phyloP scores from a whole-genome alignment of 148 eudicot genomes.

The Dysphania ambrosioides region DNA sequence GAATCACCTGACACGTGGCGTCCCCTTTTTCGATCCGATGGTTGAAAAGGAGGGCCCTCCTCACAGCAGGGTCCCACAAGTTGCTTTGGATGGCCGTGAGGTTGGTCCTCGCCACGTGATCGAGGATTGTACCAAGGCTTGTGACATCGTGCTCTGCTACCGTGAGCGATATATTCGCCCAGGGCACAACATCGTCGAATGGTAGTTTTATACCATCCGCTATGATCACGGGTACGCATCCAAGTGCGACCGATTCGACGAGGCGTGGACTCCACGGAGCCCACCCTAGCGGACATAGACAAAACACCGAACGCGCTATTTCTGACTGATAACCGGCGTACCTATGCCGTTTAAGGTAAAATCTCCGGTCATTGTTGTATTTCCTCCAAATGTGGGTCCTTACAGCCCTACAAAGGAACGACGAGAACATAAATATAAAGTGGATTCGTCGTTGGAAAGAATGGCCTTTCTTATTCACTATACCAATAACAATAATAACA shows the following conservation, averaged over 20 bases:
- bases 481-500: slow-evolving; percentile 3
- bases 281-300: slow-evolving; percentile 89
- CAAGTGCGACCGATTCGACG: slow-evolving; percentile 73
- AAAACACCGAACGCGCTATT: slow-evolving; percentile 61
- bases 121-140: slow-evolving; percentile 45
- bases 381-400: slow-evolving; percentile 62
- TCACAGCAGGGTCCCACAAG: slow-evolving; percentile 41
- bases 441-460: slow-evolving; percentile 2
- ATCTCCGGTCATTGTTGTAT: slow-evolving; percentile 49
- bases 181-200: slow-evolving; percentile 48
- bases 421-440: background rate
- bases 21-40: slow-evolving; percentile 43
- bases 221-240: slow-evolving; percentile 84
- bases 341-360: slow-evolving; percentile 56
- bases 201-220: slow-evolving; percentile 80
- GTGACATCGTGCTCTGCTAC: slow-evolving; percentile 62
- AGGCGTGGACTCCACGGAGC: slow-evolving; percentile 96
- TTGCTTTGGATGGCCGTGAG: slow-evolving; percentile 49
- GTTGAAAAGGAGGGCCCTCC: slow-evolving; percentile 49
- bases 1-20: slow-evolving; percentile 63
- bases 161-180: slow-evolving; percentile 67
- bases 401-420: slow-evolving; percentile 44
- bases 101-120: slow-evolving; percentile 56
- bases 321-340: slow-evolving; percentile 73
- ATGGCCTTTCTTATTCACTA: background rate